These are phyloP conservation scores for Pythium insidiosum DNA, from an alignment of 352 stramenopile species.

Conservation along the genomic window DNA sequence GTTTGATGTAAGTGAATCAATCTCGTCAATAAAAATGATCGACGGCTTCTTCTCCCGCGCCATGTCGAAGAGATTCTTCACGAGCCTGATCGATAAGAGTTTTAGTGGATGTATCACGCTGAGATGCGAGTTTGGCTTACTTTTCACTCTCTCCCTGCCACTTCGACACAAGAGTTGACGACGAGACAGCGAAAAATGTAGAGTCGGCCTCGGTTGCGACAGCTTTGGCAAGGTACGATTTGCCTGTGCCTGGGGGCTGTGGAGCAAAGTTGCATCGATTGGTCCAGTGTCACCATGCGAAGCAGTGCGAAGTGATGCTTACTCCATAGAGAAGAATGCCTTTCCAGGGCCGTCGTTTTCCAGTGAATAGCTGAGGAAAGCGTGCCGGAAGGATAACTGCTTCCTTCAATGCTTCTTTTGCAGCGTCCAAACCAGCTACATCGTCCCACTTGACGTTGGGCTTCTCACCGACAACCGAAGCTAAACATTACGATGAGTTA, in stretches of 20 bases:
- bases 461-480: constrained; percentile 81
- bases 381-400: constrained; percentile 94
- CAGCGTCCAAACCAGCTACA: constrained; percentile 94
- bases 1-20: constrained; percentile 93
- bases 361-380: constrained; percentile 97
- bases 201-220: constrained; percentile 98
- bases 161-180: constrained; percentile 97
- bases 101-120: neutral
- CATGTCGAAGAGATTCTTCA: constrained; percentile 99
- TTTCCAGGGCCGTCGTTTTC: constrained; percentile 88
- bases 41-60: constrained; percentile 89
- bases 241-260: constrained; percentile 87
- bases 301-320: constrained; percentile 16
- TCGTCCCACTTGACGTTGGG: constrained; percentile 97
- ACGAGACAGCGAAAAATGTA: constrained; percentile 98
- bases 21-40: constrained; percentile 98
- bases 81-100: constrained; percentile 52
- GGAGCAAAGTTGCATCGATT: too few species aligned
- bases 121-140: constrained; percentile 17
- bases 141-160: constrained; percentile 96
- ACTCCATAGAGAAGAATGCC: constrained; percentile 98
- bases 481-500: too few species aligned
- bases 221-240: constrained; percentile 96
- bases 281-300: too few species aligned
- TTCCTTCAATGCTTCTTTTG: constrained; percentile 98